Evolutionary conservation across 352 stramenopile species (phyloP), one percentile per base, ranked within the genome.

Genomic region (Phytophthora capsici): DNA sequence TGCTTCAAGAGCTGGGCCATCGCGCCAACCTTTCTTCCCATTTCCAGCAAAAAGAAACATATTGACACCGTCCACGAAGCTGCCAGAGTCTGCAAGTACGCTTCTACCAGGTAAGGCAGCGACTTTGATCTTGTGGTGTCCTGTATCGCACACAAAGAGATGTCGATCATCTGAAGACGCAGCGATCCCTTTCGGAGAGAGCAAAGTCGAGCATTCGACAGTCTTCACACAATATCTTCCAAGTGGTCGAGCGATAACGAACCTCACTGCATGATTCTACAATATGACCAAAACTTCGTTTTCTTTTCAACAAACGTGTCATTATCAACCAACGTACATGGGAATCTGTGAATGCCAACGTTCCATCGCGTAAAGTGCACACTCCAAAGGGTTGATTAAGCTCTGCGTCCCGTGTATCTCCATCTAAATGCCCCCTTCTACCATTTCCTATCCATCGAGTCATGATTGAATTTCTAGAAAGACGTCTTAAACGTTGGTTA

Each of bases 131-230:
- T 61, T 74, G 63, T 85, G 72, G 57, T 88, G 77, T 1, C 80
- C 80, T 8, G 75, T 77, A 60, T 86, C 80, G 13, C 77, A 86
- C 34, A 86, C 75, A 55, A 86, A 84, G 54, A 88, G 45, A 36
- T 83, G 73, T 10, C 71, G 60, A 0, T 62, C 64, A 32, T 86
- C 75, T 37, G 66, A 52, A 8, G 79, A 84, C 9, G 66, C 53
- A 54, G 52, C 72, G 12, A 88, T 70, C 1, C 77, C 79, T 26
- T 82, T 85, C 1, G 77, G 77, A n/a, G 60, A 61, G 17, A 84
- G 66, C n/a, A 88, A 65, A 7, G 69, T 66, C 4, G 74, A 65
- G 26, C 59, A 69, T 8, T 66, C 46, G 1, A 80, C 36, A 10
- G 62, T 82, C 22, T 66, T 70, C 28, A 80, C 67, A 16, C 52